Evolutionary conservation across 768 basidiomycete species (phyloP), one percentile per base, ranked within the genome.

Genomic region (Pulveroboletus sp.): DNA sequence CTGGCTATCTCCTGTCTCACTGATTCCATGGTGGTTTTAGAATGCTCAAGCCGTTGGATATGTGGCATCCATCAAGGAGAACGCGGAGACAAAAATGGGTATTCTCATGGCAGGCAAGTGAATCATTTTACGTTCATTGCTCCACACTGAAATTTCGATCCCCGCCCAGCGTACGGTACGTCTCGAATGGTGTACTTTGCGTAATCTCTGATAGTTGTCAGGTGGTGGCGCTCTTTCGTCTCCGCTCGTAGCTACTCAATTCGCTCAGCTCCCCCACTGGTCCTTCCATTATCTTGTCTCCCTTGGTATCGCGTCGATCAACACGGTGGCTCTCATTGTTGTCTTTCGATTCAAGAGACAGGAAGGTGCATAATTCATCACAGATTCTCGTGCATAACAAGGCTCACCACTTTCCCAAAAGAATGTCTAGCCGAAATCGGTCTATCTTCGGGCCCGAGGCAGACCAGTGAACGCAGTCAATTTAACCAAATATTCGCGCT

Each of bases 21-120:
- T 14, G 14, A 27, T 13, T 12, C 33, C 21, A 20, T 27, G 27
- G 20, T 20, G 40, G n/a, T 12, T 53, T 31, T 56, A 87, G 81
- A 82, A 88, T 51, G 85, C 87, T 0, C 85, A 86, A 67, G 76
- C 85, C 1, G 86, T 86, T 57, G 84, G 81, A 6, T 88, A 77
- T 50, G 79, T 90, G 10, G 85, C 82, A 4, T 74, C 70, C 39
- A 65, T 87, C 8, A 75, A 75, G 51, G 67, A 75, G n/a, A 75
- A 81, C 38, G 62, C 80, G 0, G 75, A 81, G 48, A 62, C 69
- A 1, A 88, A 87, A 61, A 87, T 90, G 82, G 80, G 86, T 7
- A 40, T 89, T 14, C 57, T 87, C 82, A 86, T 55, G 83, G 72
- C 76, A 27, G 45, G 64, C 42, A 54, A 50, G 48, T 40, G 4